A percentile compares a stretch with the other conserved stretches of the same genome.
Conservation (phyloP, 768 basidiomycete species). For the Pulveroboletus sp. region DNA sequence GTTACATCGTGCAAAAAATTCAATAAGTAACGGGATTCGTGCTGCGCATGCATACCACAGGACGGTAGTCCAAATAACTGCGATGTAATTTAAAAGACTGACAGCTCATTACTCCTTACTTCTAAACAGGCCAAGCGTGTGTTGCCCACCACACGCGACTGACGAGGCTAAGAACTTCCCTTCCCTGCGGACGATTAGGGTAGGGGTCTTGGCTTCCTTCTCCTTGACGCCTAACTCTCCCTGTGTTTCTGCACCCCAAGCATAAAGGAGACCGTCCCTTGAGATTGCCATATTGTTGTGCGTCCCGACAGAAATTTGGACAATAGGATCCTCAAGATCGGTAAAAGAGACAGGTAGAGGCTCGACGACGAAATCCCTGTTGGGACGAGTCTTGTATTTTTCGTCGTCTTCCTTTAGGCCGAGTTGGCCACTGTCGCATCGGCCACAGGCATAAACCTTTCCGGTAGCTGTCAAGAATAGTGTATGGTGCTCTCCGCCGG, state of each 20-base stretch:
- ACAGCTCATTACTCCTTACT: constrained; percentile 41
- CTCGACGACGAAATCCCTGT: constrained; percentile 56
- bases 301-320: constrained; percentile 60
- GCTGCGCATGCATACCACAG: constrained; percentile 14
- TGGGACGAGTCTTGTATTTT: constrained; percentile 50
- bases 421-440: constrained; percentile 78
- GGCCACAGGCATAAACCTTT: constrained; percentile 81
- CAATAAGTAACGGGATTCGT: constrained; percentile 17
- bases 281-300: constrained; percentile 74
- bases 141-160: constrained; percentile 76
- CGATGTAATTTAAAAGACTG: constrained; percentile 8
- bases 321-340: constrained; percentile 56
- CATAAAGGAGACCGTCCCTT: constrained; percentile 59
- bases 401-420: constrained; percentile 69
- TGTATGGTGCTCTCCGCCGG: constrained; percentile 84
- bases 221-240: constrained; percentile 68
- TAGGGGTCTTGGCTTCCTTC: constrained; percentile 59
- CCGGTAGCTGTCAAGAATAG: constrained; percentile 83
- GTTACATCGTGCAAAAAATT: constrained; percentile 15
- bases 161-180: constrained; percentile 50
- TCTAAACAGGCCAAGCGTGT: constrained; percentile 67
- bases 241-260: constrained; percentile 77
- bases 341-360: constrained; percentile 67
- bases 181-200: constrained; percentile 62
- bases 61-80: constrained; percentile 17